Evolutionary conservation across 2,329 filamentous ascomycete species (phyloP).

Genomic region (Aspergillus pseudotamarii): DNA sequence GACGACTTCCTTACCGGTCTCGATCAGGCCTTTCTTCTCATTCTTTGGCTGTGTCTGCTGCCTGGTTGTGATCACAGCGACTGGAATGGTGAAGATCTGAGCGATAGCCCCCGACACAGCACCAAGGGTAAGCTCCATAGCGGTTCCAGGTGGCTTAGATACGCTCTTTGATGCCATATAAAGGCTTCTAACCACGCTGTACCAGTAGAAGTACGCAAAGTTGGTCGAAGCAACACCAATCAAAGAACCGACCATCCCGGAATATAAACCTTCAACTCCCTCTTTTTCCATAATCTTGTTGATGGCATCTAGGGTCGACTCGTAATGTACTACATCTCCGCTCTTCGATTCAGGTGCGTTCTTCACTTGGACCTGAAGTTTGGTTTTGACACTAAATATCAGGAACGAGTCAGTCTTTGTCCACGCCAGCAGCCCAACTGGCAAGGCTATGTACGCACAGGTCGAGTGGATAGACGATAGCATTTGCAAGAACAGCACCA

Average conservation of each 20-base stretch:
- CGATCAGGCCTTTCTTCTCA: conserved; percentile 83
- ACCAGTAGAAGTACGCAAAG: conserved; percentile 99
- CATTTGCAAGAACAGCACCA: conserved; percentile 92
- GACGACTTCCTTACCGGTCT: conserved; percentile 86
- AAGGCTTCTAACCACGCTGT: conserved; percentile 79
- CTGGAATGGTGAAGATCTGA: conserved; percentile 94
- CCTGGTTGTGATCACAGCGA: conserved; percentile 91
- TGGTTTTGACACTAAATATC: conserved; percentile 81
- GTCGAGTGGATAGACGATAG: conserved; percentile 92
- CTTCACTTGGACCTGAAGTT: conserved; percentile 92
- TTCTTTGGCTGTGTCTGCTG: conserved; percentile 89
- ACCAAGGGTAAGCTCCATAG: conserved; percentile 80
- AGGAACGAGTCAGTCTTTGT: conserved; percentile 18
- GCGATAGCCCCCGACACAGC: conserved; percentile 87
- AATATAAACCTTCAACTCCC: conserved; percentile 80
- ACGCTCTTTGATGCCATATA: conserved; percentile 67
- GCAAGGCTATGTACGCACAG: conserved; percentile 65
- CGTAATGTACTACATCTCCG: conserved; percentile 69
- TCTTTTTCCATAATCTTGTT: conserved; percentile 80
- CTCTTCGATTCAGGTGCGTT: conserved; percentile 52
- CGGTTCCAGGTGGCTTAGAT: conserved; percentile 70
- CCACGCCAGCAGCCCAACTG: background rate
- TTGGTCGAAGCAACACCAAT: conserved; percentile 95
- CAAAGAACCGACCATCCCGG: conserved; percentile 82
- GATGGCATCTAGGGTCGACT: conserved; percentile 85